Evolutionary conservation across 2,329 filamentous ascomycete genomes (phyloP).

Genomic region (Alternaria arbusti): DNA sequence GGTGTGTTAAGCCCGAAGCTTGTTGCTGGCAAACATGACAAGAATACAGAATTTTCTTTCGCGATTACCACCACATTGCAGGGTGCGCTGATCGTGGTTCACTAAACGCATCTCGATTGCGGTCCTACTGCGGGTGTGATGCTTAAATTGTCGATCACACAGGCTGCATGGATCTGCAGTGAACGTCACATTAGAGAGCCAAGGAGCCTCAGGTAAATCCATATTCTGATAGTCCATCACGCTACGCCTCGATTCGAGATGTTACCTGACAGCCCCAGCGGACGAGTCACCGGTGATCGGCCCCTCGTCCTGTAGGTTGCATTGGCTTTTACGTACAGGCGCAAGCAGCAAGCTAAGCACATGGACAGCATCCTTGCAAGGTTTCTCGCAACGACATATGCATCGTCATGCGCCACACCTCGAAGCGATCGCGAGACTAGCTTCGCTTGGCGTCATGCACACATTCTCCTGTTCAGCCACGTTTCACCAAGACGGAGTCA

Average conservation of each 20-base stretch:
- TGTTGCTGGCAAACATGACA: not conserved
- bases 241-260: not conserved
- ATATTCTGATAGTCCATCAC: not conserved
- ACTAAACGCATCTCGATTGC: not conserved
- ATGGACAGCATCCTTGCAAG: not conserved
- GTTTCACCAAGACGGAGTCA: not conserved
- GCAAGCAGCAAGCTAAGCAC: not conserved
- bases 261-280: not conserved
- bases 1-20: not conserved
- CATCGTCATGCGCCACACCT: conserved; percentile 18
- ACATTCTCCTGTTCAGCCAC: conserved; percentile 2
- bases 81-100: not conserved
- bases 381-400: not conserved
- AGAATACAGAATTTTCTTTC: not conserved
- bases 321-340: not conserved
- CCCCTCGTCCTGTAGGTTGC: not conserved
- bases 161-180: not conserved
- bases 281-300: not conserved
- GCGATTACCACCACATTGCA: not conserved
- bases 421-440: not conserved
- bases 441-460: conserved; percentile 5
- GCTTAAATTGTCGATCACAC: not conserved
- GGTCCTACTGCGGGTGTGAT: not conserved
- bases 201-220: not conserved
- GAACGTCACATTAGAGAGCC: conserved; percentile 1